Evolutionary conservation across 2,329 filamentous ascomycete species (phyloP), one percentile per base, ranked within the genome.

Genomic region (Neurospora sp.): DNA sequence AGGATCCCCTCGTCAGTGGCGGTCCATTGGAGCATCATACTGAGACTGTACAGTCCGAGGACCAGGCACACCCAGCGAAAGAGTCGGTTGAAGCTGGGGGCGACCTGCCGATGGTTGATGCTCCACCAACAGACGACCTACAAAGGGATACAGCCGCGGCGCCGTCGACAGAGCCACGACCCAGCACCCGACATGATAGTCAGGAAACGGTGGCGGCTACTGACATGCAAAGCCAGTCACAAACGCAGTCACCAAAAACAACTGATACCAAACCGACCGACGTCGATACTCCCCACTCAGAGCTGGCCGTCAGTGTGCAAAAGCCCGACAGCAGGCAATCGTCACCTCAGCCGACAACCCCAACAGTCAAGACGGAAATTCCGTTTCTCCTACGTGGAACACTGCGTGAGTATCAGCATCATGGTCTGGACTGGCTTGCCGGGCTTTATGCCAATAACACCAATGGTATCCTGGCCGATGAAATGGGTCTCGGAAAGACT

Each of bases 401-500:
- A 0, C 83, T 99, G 11, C 91, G 96, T 78, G 95, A 97, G 78
- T 99, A 99, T 77, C 96, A 99, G 76, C 96, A 97, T 76, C 92
- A 93, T 76, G 96, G 96, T n/a, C 82, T 99, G 8, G 96, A 99
- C 78, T 99, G 96, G 96, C 89, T 99, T 66, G 93, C 94, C 2
- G 93, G 93, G 0, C 85, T 99, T 1, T 98, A 99, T 78, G 90
- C 90, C 17, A 96, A 96, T 73, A 91, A 91, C 73, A 97, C 95
- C 36, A 99, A 98, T 76, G 96, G 96, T 28, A 99, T 99, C 69
- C 83, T 99, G 23, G 96, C 96, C 1, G 96, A 99, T 77, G 96
- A 99, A 79, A 99, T 99, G 96, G 96, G 96, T 73, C 86, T 99
- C 3, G 96, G 96, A 9, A 99, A 99, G 81, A 99, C 96, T 0